These are phyloP conservation scores for Hibiscus syriacus DNA, from an alignment of 345 rosid species.

Conservation along the genomic window DNA sequence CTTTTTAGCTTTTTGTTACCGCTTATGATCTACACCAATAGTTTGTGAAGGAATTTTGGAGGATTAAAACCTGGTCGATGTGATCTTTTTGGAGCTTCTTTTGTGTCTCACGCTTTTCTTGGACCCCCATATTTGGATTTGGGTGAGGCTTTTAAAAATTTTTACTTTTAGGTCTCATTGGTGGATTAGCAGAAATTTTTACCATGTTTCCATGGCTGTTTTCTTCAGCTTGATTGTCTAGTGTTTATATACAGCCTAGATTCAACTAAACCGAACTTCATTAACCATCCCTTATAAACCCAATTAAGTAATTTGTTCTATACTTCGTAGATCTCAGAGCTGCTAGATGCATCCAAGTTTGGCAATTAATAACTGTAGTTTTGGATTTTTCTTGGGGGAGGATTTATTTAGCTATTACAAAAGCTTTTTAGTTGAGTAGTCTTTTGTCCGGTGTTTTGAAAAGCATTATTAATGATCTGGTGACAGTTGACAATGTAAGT, in stretches of 20 bases:
- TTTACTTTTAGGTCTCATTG: too few species aligned
- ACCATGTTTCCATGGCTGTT: too few species aligned
- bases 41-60: neutral
- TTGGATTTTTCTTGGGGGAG: neutral
- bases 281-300: neutral
- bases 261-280: neutral
- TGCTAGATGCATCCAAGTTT: constrained; percentile 11
- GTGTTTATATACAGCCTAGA: too few species aligned
- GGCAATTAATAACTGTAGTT: constrained; percentile 11
- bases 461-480: neutral
- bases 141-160: too few species aligned
- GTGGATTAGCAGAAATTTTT: too few species aligned
- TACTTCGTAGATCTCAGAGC: constrained; percentile 20
- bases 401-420: neutral
- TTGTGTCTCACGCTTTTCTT: neutral
- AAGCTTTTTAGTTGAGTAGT: too few species aligned
- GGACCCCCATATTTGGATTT: neutral
- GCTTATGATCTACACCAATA: too few species aligned
- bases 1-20: neutral
- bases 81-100: neutral
- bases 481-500: constrained; percentile 8
- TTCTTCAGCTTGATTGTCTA: too few species aligned
- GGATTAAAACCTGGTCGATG: neutral
- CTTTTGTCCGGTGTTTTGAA: neutral
- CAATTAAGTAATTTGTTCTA: constrained; percentile 5